phyloP scores from a whole-genome alignment of 169 alveolate genomes.

The Cryptosporidium sp. region DNA sequence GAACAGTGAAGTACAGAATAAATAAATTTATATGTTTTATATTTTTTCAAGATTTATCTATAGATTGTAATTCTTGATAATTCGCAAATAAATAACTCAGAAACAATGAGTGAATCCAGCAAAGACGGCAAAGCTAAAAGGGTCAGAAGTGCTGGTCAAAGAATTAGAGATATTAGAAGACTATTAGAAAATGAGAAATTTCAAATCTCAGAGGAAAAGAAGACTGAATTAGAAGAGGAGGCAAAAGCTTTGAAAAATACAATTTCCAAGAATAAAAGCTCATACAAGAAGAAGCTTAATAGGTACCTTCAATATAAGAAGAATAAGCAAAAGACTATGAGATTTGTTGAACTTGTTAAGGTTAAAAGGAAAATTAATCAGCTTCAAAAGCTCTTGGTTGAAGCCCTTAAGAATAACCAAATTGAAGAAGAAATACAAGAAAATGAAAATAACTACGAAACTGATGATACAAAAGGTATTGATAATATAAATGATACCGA shows the following conservation, averaged over 20 bases:
- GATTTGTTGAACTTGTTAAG: constrained; percentile 67
- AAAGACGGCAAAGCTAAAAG: not conserved
- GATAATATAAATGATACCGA: no score
- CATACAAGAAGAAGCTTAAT: constrained; percentile 14
- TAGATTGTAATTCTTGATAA: not conserved
- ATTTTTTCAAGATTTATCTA: not conserved
- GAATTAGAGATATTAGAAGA: constrained; percentile 56
- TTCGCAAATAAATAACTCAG: not conserved
- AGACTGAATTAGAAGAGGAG: constrained; percentile 9
- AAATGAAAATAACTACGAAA: not conserved
- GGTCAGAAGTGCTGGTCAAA: not conserved
- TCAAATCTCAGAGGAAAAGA: constrained; percentile 18
- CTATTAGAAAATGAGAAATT: constrained; percentile 24
- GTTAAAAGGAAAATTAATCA: constrained; percentile 49
- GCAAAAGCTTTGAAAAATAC: not conserved
- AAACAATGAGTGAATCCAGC: not conserved
- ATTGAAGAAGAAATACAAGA: not conserved
- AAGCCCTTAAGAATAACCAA: not conserved
- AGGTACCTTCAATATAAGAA: constrained; percentile 44
- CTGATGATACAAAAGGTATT: no score
- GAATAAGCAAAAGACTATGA: constrained; percentile 59
- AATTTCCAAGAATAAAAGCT: not conserved
- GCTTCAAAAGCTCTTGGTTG: constrained; percentile 16
- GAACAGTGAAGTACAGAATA: no score
- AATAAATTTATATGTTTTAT: no score